A percentile compares a stretch with the other conserved stretches of the same genome.
phyloP scores from a whole-genome alignment of 495 filamentous ascomycete species.

The Penicillium verhagenii region DNA sequence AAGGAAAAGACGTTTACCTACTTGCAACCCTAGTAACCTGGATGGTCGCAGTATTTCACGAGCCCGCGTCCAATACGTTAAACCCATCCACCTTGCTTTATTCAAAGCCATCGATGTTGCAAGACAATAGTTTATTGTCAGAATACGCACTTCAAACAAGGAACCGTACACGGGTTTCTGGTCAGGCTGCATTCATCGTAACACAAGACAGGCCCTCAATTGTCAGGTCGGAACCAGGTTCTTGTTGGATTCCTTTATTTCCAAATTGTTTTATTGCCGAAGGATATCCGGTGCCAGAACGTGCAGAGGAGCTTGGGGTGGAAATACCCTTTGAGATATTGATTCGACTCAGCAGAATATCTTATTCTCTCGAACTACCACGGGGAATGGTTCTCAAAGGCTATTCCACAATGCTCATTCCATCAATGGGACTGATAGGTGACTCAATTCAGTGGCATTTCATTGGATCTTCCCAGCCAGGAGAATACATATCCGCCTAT shows the following conservation, averaged over 20 bases:
- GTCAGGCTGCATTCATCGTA: no score
- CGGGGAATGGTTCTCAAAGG: background rate
- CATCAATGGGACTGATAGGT: background rate
- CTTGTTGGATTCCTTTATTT: background rate
- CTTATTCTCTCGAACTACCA: background rate
- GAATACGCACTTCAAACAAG: no score
- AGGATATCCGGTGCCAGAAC: background rate
- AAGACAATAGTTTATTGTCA: no score
- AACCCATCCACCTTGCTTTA: no score
- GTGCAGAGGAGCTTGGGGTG: background rate
- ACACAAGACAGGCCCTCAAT: no score
- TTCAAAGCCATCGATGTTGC: no score
- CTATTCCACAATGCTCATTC: slow-evolving; percentile 3
- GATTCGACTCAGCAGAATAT: background rate
- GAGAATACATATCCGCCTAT: background rate
- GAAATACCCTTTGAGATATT: background rate
- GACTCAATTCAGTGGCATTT: slow-evolving; percentile 3
- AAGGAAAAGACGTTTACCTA: no score
- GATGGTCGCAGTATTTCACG: no score
- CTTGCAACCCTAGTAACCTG: no score
- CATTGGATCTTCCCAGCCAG: background rate
- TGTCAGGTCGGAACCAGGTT: background rate
- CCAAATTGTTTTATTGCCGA: background rate
- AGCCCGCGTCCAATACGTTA: no score
- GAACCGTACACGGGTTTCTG: no score